Conservation (phyloP, 108 stramenopile species). For the Cyclotella distinguenda region DNA sequence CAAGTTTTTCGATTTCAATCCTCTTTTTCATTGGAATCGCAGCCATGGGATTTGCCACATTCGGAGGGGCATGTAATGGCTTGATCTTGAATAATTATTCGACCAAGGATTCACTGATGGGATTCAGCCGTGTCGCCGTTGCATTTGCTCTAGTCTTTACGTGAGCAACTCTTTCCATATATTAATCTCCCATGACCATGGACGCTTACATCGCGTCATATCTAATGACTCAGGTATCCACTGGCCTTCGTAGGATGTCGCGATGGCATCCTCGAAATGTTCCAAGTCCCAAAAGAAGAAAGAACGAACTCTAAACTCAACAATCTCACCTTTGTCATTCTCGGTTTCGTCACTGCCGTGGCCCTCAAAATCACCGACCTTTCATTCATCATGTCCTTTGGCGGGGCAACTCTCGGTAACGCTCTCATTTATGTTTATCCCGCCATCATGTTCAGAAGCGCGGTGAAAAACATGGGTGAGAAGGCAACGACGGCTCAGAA, state of each 20-base stretch:
- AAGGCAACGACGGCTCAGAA: slow-evolving; percentile 55
- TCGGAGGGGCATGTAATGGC: slow-evolving; percentile 82
- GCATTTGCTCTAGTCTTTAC: slow-evolving; percentile 88
- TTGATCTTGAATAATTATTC: slow-evolving; percentile 96
- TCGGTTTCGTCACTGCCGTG: slow-evolving; percentile 44
- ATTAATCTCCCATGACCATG: slow-evolving; percentile 12
- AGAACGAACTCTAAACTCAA: slow-evolving; percentile 64
- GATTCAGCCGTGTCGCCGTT: slow-evolving; percentile 87
- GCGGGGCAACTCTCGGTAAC: slow-evolving; percentile 80
- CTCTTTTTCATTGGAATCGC: slow-evolving; percentile 77
- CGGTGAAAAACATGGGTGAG: slow-evolving; percentile 53
- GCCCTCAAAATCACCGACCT: slow-evolving; percentile 57
- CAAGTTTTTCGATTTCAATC: slow-evolving; percentile 79
- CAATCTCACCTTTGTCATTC: slow-evolving; percentile 49
- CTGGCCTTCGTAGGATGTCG: slow-evolving; percentile 85
- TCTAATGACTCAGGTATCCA: slow-evolving; percentile 72
- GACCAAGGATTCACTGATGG: slow-evolving; percentile 79
- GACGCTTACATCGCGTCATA: not conserved
- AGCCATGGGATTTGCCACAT: slow-evolving; percentile 88
- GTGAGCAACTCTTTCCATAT: slow-evolving; percentile 46
- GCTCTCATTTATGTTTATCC: slow-evolving; percentile 86
- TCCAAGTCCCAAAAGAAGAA: slow-evolving; percentile 55
- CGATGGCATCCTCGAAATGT: slow-evolving; percentile 73
- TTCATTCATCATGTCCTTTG: slow-evolving; percentile 67
- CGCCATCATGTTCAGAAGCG: slow-evolving; percentile 69